phyloP scores from a whole-genome alignment of 164 flowering plant genomes.

The Stephania japonica region DNA sequence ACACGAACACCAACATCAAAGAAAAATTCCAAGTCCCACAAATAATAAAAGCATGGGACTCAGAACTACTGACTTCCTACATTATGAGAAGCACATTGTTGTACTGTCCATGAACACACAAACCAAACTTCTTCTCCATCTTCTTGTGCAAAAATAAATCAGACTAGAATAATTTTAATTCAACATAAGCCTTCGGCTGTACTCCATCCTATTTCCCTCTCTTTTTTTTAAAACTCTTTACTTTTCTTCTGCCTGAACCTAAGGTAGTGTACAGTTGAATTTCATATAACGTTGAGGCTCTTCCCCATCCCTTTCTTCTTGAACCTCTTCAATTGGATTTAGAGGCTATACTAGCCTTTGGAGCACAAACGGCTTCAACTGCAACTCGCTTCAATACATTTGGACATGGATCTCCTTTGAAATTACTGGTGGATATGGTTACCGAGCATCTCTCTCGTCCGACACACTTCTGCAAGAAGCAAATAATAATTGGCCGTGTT shows the following conservation, averaged over 20 bases:
- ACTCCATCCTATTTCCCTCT: background rate
- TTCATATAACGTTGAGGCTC: background rate
- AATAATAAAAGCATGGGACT: background rate
- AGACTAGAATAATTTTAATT: background rate
- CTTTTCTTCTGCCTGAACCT: background rate
- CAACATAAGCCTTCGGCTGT: background rate
- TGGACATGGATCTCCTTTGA: conserved; percentile 91
- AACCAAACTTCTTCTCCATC: background rate
- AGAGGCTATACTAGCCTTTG: conserved; percentile 14
- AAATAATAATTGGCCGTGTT: background rate
- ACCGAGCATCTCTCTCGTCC: conserved; percentile 74
- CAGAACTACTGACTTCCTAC: background rate
- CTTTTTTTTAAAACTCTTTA: background rate
- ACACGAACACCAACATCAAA: background rate
- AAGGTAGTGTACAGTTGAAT: background rate
- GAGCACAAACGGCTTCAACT: conserved; percentile 78
- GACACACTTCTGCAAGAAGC: conserved; percentile 54
- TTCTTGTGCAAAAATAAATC: background rate
- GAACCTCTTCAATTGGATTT: conserved; percentile 23
- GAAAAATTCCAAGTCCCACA: background rate
- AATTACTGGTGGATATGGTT: conserved; percentile 63
- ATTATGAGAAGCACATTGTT: background rate
- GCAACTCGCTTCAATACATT: conserved; percentile 72
- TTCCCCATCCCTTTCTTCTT: background rate
- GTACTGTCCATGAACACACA: background rate